Base-by-base conservation (phyloP, 202 grass and related monocot species). In the Saccharum hybrid region DNA sequence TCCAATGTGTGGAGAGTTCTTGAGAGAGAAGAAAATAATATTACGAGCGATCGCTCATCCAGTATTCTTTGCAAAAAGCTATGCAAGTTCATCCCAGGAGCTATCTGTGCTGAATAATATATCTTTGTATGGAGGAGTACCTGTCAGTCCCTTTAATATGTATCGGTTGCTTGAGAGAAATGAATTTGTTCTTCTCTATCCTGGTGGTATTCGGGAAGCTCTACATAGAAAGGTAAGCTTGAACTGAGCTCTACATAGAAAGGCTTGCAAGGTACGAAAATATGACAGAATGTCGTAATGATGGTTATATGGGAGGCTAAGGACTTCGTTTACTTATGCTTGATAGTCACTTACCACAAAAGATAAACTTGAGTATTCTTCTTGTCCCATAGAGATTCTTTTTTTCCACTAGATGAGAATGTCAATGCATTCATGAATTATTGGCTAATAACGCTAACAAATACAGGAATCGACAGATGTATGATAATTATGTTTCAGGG, bases 101-200 rank as follows among this genome's bases (percentile, higher is more conserved):
- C 39, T 71, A 23, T 84, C 83, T 56, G 13, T 42, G 8, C 22
- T 67, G n/a, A 90, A 94, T 78, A 83, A 23, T 11, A 11, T 90
- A 51, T 82, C 37, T 42, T 37, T 97, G 61, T 97, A 80, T 41
- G 94, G 94, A 19, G 89, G 80, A 46, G 75, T 92, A 75, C 87
- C 91, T 0, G 90, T 92, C 39, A 94, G 79, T 80, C 88, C 90
- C 13, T 82, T 87, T 65, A 92, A 86, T 80, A 92, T 97, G 90
- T 97, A 97, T 69, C 86, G 64, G 66, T 68, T 94, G 30, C 78
- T 94, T 66, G 77, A 93, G 83, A 90, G 52, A 71, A 89, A 87
- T 71, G 63, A 88, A 78, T 94, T 90, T 85, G 84, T 94, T 81
- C 86, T 97, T 39, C 87, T 97, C 38, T 97, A 90, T 86, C 94